Evolutionary conservation across 352 stramenopile genomes (phyloP), one percentile per base, ranked within the genome.

Genomic region (Globisporangium middletonii): DNA sequence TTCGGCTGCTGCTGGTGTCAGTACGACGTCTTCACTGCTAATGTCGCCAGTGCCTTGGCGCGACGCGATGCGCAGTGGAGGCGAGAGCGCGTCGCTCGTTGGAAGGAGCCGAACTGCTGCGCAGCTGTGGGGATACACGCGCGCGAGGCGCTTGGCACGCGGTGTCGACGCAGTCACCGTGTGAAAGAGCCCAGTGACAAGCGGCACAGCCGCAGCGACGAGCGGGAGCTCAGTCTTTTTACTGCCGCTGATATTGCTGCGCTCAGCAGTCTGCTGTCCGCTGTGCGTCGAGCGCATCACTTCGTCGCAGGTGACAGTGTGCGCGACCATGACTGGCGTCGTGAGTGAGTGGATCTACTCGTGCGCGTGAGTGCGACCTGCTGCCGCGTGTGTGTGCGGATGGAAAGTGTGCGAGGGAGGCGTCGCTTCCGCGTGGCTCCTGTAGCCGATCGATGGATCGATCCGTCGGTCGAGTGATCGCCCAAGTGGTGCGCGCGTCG

Each of bases 111-210:
- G 33, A 38, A 38, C 7, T 9, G 33, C 33, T 11, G 33, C 48
- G 48, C 27, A 56, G 30, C 30, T 63, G 50, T 63, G 62, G 50
- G 61, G 63, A 7, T 66, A 68, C 59, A 76, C 53, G 50, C 62
- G 60, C 33, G 64, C 63, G 12, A 72, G 58, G 3, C 69, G 56
- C 55, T 73, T 74, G 5, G 68, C 69, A 49, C 71, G 78, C 19
- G 77, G 73, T 13, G 73, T 86, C 3, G 77, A 78, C 13, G 77
- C 68, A 23, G 75, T 80, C 19, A 88, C 74, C 0, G 77, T 85
- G 60, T 87, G 75, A 50, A 70, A 79, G 33, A 75, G 68, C 33
- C 69, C 42, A 5, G 16, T 19, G 48, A 53, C 23, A 18, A 26
- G 8, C 8, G 6, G 30, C 23, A 19, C 46, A 13, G 26, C 46